Evolutionary conservation across 345 rosid genomes (phyloP), one percentile per base, ranked within the genome.

Genomic region (Eucalyptus shirleyi): DNA sequence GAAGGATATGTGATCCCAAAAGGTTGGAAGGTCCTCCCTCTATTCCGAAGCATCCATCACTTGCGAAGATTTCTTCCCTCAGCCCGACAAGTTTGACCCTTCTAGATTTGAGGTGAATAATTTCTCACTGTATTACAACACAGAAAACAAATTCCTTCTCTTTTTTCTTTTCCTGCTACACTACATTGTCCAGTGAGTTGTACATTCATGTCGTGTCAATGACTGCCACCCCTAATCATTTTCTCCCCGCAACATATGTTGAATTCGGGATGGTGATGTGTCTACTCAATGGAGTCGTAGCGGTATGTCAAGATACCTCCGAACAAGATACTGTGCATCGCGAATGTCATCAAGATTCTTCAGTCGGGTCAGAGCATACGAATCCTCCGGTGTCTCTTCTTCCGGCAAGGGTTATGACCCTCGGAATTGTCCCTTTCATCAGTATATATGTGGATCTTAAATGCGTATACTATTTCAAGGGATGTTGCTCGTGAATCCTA

Each of bases 21-120:
- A 92, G 98, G 99, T 55, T 98, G 99, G 99, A 98, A 98, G 91
- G 97, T 98, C 89, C 96, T 98, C 87, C 99, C 99, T 86, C 98
- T 98, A 91, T 98, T 98, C 89, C 93, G 99, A 89, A 94, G 89
- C 93, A 95, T 98, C 86, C 99, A 98, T 92, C 99, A 98, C n/a
- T 88, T 93, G 92, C 62, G 91, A 96, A 14, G 94, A 95, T 65
- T 92, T 92, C 89, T 97, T 94, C 89, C 98, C 98, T 86, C 94
- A 94, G 24, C 99, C 98, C 6, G 93, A 95, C 21, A 96, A 93
- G 89, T 97, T 97, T 69, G 97, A 97, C 86, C 98, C 98, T 80
- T 95, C 97, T 2, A 94, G 99, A 91, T 97, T 97, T 91, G 94
- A 97, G 98, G 99, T 97, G 88, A 87, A 3, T 42, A 37, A 37